Conservation (phyloP, 495 filamentous ascomycete genomes). For the Hypoxylon trugodes region DNA sequence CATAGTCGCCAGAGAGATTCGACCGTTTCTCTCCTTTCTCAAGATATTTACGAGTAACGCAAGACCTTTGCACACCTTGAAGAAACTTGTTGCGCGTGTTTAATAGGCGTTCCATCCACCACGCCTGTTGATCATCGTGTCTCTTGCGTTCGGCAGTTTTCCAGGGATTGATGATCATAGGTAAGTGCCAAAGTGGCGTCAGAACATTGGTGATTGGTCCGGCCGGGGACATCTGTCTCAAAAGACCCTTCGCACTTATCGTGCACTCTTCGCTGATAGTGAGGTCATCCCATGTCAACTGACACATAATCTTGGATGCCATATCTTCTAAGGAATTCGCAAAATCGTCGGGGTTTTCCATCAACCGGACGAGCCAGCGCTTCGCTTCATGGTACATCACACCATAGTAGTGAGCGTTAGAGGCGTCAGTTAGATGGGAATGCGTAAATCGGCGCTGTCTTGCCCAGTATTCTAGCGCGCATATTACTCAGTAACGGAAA, state of each 20-base stretch:
- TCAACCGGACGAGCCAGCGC: slow-evolving; percentile 49
- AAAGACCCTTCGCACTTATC: slow-evolving; percentile 50
- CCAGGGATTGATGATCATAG: slow-evolving; percentile 51
- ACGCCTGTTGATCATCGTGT: slow-evolving; percentile 51
- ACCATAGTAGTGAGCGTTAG: slow-evolving; percentile 48
- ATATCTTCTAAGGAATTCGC: slow-evolving; percentile 51
- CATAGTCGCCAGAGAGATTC: slow-evolving; percentile 50
- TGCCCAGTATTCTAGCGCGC: slow-evolving; percentile 48
- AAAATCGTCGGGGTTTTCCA: slow-evolving; percentile 51
- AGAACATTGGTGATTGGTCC: slow-evolving; percentile 56
- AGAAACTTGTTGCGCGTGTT: slow-evolving; percentile 35
- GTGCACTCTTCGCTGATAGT: slow-evolving; percentile 44
- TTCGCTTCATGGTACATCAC: slow-evolving; percentile 52
- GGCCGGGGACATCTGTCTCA: slow-evolving; percentile 54
- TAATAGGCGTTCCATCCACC: slow-evolving; percentile 49
- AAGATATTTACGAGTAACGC: slow-evolving; percentile 49
- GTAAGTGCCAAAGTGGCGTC: slow-evolving; percentile 53
- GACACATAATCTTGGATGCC: slow-evolving; percentile 53
- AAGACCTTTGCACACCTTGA: slow-evolving; percentile 42
- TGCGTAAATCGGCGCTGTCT: slow-evolving; percentile 51
- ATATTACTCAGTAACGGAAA: slow-evolving; percentile 10
- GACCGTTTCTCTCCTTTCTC: slow-evolving; percentile 48
- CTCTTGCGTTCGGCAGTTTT: slow-evolving; percentile 51
- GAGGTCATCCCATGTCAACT: slow-evolving; percentile 51
- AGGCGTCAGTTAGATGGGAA: slow-evolving; percentile 50